Conservation (phyloP, 1,284 basidiomycete genomes). For the Boletellus deceptivus region DNA sequence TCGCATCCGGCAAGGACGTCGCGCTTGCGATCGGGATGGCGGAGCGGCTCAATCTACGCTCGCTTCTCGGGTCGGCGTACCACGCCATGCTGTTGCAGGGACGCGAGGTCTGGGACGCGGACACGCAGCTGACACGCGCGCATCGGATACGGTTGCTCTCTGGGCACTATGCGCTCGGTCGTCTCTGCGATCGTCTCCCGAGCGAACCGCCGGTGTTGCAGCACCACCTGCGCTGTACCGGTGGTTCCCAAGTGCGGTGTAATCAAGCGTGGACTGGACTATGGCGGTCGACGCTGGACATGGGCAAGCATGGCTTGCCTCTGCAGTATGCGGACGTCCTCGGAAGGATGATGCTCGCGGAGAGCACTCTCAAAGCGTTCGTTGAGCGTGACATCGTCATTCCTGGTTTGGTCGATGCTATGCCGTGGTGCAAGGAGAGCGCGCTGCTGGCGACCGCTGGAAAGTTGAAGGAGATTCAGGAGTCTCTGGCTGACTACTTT, state of each 20-base stretch:
- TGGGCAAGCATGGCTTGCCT: slow-evolving; percentile 35
- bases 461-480: slow-evolving; percentile 39
- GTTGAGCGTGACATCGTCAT: slow-evolving; percentile 41
- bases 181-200: slow-evolving; percentile 42
- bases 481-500: slow-evolving; percentile 38
- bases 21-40: slow-evolving; percentile 42
- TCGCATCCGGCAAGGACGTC: slow-evolving; percentile 42
- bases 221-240: slow-evolving; percentile 40
- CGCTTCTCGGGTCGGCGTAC: slow-evolving; percentile 42
- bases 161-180: slow-evolving; percentile 43
- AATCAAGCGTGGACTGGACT: slow-evolving; percentile 41
- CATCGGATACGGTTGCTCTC: slow-evolving; percentile 43
- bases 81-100: slow-evolving; percentile 45
- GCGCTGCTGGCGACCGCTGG: slow-evolving; percentile 33
- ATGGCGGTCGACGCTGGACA: slow-evolving; percentile 41
- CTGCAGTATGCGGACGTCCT: slow-evolving; percentile 41
- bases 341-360: slow-evolving; percentile 40
- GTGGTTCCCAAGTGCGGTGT: slow-evolving; percentile 39
- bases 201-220: slow-evolving; percentile 37
- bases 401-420: slow-evolving; percentile 38
- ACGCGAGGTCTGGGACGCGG: slow-evolving; percentile 41
- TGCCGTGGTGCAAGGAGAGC: slow-evolving; percentile 39
- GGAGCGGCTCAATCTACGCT: slow-evolving; percentile 42
- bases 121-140: slow-evolving; percentile 36
- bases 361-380: slow-evolving; percentile 41